Base-by-base conservation (phyloP, 2,329 filamentous ascomycete genomes). In the Phaeosphaeria sp. region DNA sequence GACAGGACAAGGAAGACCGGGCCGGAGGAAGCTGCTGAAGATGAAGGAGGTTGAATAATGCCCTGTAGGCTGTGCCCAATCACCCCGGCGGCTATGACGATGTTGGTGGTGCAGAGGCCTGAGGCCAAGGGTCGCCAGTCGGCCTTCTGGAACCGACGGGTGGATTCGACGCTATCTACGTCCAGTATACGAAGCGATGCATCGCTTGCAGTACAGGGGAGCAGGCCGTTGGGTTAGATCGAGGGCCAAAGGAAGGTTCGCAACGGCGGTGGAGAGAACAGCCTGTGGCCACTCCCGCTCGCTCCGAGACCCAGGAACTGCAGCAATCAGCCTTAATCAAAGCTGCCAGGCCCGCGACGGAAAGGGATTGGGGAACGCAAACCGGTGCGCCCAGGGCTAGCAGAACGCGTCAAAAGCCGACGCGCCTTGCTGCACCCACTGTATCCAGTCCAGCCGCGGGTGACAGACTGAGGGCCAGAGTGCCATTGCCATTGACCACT, bases 261-360 rank as follows among this genome's bases (percentile, higher is more conserved):
- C 22, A 25, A 25, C 20, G 20, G 56, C 43, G 51, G 56, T 54
- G 44, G 55, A 49, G 56, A 56, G 56, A 50, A 58, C 55, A 49
- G 50, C 40, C 50, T 52, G 50, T 36, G 50, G 50, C 22, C 49
- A 22, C 40, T 58, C 21, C 47, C 58, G 53, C 56, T 22, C 48
- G 48, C 54, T 57, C 59, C 58, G 61, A 49, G 53, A 45, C 46
- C 59, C 64, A 60, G 53, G 60, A 33, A 62, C 52, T 59, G 59
- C 57, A 54, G 54, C 59, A 56, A 60, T 64, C 65, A 68, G 65
- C 57, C 65, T 60, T 58, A 57, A 57, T 57, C 44, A 54, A 56
- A 59, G 21, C 22, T 60, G 54, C 27, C 59, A 50, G 55, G 25
- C 30, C 51, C 46, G 54, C 44, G 25, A 55, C 59, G 53, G 56